Base-by-base conservation (phyloP, 495 filamentous ascomycete species). In the Podospora australis region DNA sequence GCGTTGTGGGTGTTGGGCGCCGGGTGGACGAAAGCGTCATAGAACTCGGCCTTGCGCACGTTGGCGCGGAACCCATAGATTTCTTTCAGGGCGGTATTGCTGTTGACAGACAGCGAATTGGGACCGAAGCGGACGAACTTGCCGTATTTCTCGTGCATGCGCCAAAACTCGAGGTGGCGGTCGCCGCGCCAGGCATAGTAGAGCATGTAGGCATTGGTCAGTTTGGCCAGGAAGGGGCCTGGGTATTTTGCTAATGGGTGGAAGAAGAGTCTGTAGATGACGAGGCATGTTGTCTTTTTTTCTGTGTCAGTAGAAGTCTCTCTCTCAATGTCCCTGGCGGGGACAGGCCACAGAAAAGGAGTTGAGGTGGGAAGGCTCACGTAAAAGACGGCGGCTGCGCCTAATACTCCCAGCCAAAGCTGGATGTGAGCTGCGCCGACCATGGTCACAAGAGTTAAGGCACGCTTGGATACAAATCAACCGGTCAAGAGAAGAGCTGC, bases 211-310 rank as follows among this genome's bases (percentile, higher is more conserved):
- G 69, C 71, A 52, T 75, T 70, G 16, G 80, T 78, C 35, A 80
- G 63, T 56, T 74, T 78, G 44, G 73, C 78, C 2, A 82, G 59
- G 25, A 78, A 64, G 0, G 82, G 83, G 0, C 83, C 83, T 2
- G 82, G 82, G 49, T 84, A 85, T 54, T 77, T 79, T n/a, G 79
- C 72, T 4, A 84, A 60, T 4, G 81, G 82, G 56, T 86, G 83
- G 55, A 86, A 72, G 51, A 71, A 79, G 34, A 82, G 26, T 13
- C 71, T 63, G 59, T 83, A 83, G 42, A 75, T 45, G 41, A 66
- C 58, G 22, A 73, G 39, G 14, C 60, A 56, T 57, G 45, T 51
- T 56, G 54, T 51, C 61, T 59, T 40, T 39, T 32, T 13, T 26
- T 34, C 3, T 26, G 38, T 13, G 22, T 22, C 26, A 30, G 26